These are phyloP conservation scores for Calonectria honghensis DNA, from an alignment of 2,329 filamentous ascomycete species.

Conservation along the genomic window DNA sequence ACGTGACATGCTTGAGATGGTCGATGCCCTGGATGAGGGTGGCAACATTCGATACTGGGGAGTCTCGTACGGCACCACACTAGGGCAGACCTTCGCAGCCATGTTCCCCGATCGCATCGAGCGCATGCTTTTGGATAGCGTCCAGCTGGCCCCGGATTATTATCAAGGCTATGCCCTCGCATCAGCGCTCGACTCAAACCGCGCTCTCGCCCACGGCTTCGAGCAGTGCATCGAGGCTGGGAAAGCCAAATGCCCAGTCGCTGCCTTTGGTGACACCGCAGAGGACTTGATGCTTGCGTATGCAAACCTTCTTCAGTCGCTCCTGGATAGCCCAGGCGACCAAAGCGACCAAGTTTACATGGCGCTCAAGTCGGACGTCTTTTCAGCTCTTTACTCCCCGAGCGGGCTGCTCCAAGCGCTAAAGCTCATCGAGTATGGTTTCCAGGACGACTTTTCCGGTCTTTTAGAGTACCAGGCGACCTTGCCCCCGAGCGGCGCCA, in stretches of 20 bases:
- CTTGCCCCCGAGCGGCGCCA: not conserved
- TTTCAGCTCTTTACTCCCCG: not conserved
- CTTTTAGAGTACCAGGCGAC: not conserved
- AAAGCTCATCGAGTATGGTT: not conserved
- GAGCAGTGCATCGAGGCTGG: conserved; percentile 7
- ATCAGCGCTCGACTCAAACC: conserved; percentile 6
- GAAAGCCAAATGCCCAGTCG: not conserved
- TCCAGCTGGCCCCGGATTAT: not conserved
- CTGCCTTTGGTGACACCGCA: not conserved
- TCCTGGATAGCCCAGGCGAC: not conserved
- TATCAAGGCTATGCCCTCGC: not conserved
- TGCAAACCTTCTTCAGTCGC: not conserved
- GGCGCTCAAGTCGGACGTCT: not conserved
- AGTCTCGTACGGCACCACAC: conserved; percentile 6
- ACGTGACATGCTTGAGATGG: conserved; percentile 14
- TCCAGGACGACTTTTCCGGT: not conserved
- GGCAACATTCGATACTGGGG: conserved; percentile 8
- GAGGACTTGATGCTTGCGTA: not conserved
- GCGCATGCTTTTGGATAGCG: conserved; percentile 19
- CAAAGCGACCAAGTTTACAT: not conserved
- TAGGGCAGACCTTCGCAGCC: conserved; percentile 16
- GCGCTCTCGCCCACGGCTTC: not conserved
- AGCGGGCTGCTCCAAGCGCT: not conserved
- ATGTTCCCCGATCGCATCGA: conserved; percentile 25
- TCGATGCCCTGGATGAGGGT: not conserved